Base-by-base conservation (phyloP, 192 early-diverging fungal species). In the Cetraspora pellucida region DNA sequence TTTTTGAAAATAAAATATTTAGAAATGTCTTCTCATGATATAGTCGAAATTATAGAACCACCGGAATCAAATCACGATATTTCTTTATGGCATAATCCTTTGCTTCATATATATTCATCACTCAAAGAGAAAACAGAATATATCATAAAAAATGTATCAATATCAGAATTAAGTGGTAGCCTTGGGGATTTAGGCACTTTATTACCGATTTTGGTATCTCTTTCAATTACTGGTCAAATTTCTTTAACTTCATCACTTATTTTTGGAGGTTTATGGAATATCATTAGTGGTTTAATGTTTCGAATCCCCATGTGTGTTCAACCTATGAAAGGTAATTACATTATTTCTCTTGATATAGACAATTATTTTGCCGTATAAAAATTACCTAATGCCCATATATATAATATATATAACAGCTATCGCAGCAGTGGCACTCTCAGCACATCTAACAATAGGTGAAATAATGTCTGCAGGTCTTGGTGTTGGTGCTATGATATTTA, bases 261-360 rank as follows among this genome's bases (percentile, higher is more conserved):
- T 80, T 94, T 95, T 85, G 94, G 94, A 69, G 95, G 95, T 21
- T 78, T 95, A 28, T 97, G 90, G 92, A 95, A 95, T 72, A 95
- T 97, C 58, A 30, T 91, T 54, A 90, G 91, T 0, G 95, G 94
- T 21, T 72, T 93, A 13, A 78, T 89, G 50, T 96, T 91, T 77
- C 88, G 90, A 61, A 88, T 95, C 37, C 95, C 95, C 30, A 93
- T 96, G 85, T 93, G 93, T 79, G 95, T 96, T 28, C 95, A 96
- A 80, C 95, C 95, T 52, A 96, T 95, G 95, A 96, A 95, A 84
- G 89, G 89, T 89, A 85, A 78, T 85, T 59, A 8, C 2, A 21
- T 44, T 58, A 31, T 60, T 55, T 46, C 30, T 63, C 60, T 10
- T 68, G 23, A 31, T 70, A 55, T 79, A n/a, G n/a, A n/a, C n/a